phyloP scores from a whole-genome alignment of 164 flowering plant species.

The Euptelea pleiosperma region DNA sequence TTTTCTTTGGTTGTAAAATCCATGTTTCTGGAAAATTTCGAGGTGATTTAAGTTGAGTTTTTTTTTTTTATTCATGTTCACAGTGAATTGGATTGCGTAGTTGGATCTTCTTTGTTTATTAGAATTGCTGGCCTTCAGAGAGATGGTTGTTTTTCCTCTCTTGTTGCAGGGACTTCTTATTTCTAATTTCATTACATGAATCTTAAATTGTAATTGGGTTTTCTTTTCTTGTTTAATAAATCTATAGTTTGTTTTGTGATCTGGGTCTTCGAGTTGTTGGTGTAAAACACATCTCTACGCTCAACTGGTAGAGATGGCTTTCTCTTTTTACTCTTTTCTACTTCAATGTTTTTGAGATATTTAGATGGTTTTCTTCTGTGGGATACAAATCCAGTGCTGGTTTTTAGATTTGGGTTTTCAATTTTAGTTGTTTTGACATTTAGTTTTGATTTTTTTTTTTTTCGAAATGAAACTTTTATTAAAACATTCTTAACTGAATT shows the following conservation, averaged over 20 bases:
- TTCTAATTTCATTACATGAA: not conserved
- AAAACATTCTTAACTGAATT: not conserved
- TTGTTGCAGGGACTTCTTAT: not conserved
- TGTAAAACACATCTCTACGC: not conserved
- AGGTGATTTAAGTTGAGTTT: not conserved
- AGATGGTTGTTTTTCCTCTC: not conserved
- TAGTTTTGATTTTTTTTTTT: too few relatives aligned
- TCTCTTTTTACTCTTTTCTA: not conserved
- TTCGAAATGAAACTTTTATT: too few relatives aligned
- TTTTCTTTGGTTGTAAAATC: not conserved
- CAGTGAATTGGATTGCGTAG: not conserved
- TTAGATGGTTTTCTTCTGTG: too few relatives aligned
- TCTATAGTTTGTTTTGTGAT: slow-evolving; percentile 10
- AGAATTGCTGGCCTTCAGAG: not conserved
- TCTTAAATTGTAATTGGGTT: too few relatives aligned
- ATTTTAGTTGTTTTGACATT: not conserved
- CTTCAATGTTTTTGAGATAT: slow-evolving; percentile 2
- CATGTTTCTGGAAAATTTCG: slow-evolving; percentile 1
- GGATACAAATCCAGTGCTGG: not conserved
- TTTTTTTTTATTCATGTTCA: not conserved
- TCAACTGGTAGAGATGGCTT: not conserved
- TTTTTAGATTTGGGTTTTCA: not conserved
- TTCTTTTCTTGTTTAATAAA: too few relatives aligned
- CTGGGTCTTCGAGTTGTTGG: not conserved
- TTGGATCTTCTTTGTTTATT: not conserved